phyloP scores from a whole-genome alignment of 495 filamentous ascomycete genomes.

The Neurospora sp. region DNA sequence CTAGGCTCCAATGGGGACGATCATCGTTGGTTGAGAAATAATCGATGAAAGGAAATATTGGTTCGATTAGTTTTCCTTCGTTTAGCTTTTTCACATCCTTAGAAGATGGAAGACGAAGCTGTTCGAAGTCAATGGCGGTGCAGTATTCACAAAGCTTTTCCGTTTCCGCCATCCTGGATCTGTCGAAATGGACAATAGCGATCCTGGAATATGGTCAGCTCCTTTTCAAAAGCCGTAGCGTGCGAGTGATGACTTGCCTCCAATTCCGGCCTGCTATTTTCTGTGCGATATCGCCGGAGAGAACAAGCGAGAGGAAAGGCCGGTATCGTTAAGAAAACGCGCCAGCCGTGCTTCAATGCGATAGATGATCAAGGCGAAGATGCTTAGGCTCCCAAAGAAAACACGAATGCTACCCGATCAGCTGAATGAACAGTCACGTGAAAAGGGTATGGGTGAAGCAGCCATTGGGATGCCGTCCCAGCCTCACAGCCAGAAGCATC shows the following conservation, averaged over 20 bases:
- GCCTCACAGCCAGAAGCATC: not conserved
- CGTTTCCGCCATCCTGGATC: not conserved
- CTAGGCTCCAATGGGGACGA: not conserved
- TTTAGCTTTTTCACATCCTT: not conserved
- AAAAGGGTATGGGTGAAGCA: not conserved
- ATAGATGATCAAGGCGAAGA: not conserved
- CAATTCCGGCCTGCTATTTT: not conserved
- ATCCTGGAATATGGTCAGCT: not conserved
- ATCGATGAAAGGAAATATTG: not conserved
- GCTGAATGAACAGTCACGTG: not conserved
- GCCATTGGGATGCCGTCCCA: not conserved
- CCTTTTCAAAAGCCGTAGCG: not conserved
- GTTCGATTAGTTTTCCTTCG: not conserved
- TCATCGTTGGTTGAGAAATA: fast-evolving
- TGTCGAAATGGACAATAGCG: not conserved
- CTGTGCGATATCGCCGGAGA: fast-evolving
- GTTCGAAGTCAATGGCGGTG: not conserved
- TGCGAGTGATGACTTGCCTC: not conserved
- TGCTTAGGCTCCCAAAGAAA: not conserved
- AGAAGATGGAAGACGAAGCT: not conserved
- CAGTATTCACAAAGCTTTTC: not conserved
- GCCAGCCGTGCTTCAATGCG: not conserved
- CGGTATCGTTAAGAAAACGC: not conserved
- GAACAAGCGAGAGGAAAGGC: not conserved
- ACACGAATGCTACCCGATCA: not conserved